Conservation (phyloP, 768 basidiomycete species). For the Leucocoprinus leucothites region DNA sequence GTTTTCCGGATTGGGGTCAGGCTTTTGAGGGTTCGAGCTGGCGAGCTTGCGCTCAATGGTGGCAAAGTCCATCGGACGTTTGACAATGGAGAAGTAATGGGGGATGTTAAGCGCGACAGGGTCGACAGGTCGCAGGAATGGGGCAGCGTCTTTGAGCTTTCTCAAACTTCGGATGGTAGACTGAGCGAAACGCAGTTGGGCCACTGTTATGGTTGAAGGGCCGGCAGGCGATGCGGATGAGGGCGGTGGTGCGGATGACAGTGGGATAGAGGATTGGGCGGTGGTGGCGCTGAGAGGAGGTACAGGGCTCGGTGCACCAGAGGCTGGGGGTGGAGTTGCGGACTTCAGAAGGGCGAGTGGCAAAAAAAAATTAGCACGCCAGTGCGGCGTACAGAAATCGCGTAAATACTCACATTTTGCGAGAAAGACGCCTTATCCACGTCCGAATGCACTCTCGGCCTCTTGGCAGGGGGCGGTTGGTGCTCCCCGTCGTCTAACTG, state of each 20-base stretch:
- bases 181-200: constrained; percentile 78
- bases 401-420: constrained; percentile 47
- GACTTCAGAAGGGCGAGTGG: constrained; percentile 50
- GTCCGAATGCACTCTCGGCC: constrained; percentile 73
- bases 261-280: constrained; percentile 14
- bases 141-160: constrained; percentile 77
- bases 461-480: constrained; percentile 78
- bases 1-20: constrained; percentile 63
- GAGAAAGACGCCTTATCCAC: constrained; percentile 70
- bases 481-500: constrained; percentile 52
- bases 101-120: constrained; percentile 78
- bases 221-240: constrained; percentile 15
- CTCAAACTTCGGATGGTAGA: constrained; percentile 79
- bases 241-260: constrained; percentile 18
- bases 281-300: constrained; percentile 22
- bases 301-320: constrained; percentile 38
- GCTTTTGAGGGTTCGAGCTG: constrained; percentile 77
- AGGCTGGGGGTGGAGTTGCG: constrained; percentile 71
- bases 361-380: constrained; percentile 49
- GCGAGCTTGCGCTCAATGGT: constrained; percentile 88
- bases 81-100: constrained; percentile 85
- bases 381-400: constrained; percentile 44
- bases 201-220: constrained; percentile 49
- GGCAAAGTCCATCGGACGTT: constrained; percentile 89
- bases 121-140: constrained; percentile 90